These are phyloP conservation scores for Polytrichum commune DNA, from an alignment of 225 moss, liverwort and hornwort genomes.

Conservation along the genomic window DNA sequence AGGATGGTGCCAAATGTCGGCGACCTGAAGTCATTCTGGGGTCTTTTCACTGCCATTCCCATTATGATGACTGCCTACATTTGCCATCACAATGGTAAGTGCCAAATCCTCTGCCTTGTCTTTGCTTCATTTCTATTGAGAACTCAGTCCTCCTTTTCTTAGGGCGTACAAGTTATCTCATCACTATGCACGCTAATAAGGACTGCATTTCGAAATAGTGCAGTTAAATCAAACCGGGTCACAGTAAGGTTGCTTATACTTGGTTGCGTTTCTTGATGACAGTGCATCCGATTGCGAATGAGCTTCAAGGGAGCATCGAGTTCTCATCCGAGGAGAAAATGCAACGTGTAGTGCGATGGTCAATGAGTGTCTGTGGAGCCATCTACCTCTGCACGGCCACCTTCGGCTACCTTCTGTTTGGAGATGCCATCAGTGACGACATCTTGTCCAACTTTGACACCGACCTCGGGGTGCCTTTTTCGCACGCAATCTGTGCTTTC, in stretches of 20 bases:
- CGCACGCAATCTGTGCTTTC: conserved; percentile 44
- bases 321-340: conserved; percentile 53
- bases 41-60: conserved; percentile 84
- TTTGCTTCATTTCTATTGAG: too few species aligned
- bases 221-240: neutral
- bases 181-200: too few species aligned
- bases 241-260: neutral
- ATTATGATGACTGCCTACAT: conserved; percentile 88
- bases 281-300: conserved; percentile 96
- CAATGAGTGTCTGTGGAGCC: conserved; percentile 58
- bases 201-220: too few species aligned
- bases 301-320: conserved; percentile 52
- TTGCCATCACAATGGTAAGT: conserved; percentile 84
- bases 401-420: conserved; percentile 88
- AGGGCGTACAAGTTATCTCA: too few species aligned
- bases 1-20: conserved; percentile 64
- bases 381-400: conserved; percentile 82
- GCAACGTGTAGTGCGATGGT: conserved; percentile 49
- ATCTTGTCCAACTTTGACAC: conserved; percentile 86
- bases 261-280: neutral
- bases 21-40: conserved; percentile 77
- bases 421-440: conserved; percentile 66
- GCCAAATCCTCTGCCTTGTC: too few species aligned
- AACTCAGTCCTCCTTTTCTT: too few species aligned
- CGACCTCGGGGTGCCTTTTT: conserved; percentile 72